Base-by-base conservation (phyloP, 2,329 filamentous ascomycete genomes). In the Cladobotryum mycophilum region DNA sequence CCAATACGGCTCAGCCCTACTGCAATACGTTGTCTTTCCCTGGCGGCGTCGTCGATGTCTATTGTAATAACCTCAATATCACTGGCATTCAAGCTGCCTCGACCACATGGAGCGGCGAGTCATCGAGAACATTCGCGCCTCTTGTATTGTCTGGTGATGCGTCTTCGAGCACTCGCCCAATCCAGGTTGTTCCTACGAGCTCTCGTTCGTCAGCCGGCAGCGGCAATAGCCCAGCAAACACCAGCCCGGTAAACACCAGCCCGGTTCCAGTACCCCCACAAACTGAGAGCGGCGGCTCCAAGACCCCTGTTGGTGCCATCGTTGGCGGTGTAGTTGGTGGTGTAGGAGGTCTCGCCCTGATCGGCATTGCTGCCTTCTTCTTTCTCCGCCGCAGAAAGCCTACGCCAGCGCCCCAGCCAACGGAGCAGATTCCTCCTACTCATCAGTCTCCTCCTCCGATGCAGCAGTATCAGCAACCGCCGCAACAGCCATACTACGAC, bases 11-110 rank as follows among this genome's bases (percentile, higher is more conserved):
- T 2, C 55, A 55, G 2, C 70, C 68, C 1, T 76, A 64, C 55
- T 78, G 76, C 63, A 73, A 72, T 50, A 77, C 74, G 3, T 62
- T 74, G 25, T 66, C 65, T 1, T 76, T 75, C 56, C 59, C 64
- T 3, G 64, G 63, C 15, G 66, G 67, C 14, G 64, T 76, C 44
- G 61, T 61, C 20, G 75, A 76, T 56, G 78, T 69, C 55, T 75
- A 67, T 60, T 78, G 75, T 60, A 66, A 65, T 51, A 60, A 61
- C 9, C 48, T 61, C 18, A 59, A 55, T 45, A 58, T 65, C 41
- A 67, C 66, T 3, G 67, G 62, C 4, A 55, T 63, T 4, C 67
- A 72, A 45, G 55, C 60, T 25, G 66, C 71, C 2, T 58, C 60
- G 20, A 77, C 74, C 2, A 74, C 73, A 5, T 75, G 67, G 49